Base-by-base conservation (phyloP, 2,329 filamentous ascomycete genomes). In the Fusarium sterilihyphosum region DNA sequence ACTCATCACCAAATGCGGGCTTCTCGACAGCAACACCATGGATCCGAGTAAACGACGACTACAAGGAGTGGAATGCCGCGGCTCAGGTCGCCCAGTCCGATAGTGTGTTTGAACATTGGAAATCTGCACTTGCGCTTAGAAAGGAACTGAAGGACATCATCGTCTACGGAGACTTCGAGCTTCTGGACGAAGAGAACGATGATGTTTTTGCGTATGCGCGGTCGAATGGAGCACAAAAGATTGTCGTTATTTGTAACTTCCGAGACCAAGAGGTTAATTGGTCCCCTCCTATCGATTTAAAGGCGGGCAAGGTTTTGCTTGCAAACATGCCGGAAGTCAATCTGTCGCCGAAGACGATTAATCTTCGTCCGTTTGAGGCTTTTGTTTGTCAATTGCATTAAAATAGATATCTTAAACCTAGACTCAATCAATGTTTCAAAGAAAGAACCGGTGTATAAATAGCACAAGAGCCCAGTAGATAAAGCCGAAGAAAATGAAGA, bases 21-120 rank as follows among this genome's bases (percentile, higher is more conserved):
- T 75, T 75, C 18, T 57, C 73, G 2, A 70, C 61, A 0, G 69
- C 56, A 22, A 65, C 50, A 6, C 73, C 73, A 5, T 75, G 73
- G 73, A 75, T 75, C 17, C 38, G 73, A 40, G 69, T 75, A 5
- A 75, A 75, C 14, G 73, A 75, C 12, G 69, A 75, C 33, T 73
- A 75, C 47, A 58, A 46, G 14, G 47, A 56, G 8, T 74, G 71
- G 71, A 74, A 74, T 17, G 73, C 69, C 17, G 46, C 52, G 37
- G 33, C 61, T 10, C 73, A 75, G 52, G 33, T 67, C 4, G 8
- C 22, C 6, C 41, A 37, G 12, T 14, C 31, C 1, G 73, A 44
- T 1, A 75, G 73, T 18, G 69, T 73, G 5, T 73, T 75, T 20
- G 66, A 73, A 18, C 70, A 73, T 16, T 75, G 73, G 73, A 67